Conservation (phyloP, 257 asterid genomes). For the Rubia yunnanensis region DNA sequence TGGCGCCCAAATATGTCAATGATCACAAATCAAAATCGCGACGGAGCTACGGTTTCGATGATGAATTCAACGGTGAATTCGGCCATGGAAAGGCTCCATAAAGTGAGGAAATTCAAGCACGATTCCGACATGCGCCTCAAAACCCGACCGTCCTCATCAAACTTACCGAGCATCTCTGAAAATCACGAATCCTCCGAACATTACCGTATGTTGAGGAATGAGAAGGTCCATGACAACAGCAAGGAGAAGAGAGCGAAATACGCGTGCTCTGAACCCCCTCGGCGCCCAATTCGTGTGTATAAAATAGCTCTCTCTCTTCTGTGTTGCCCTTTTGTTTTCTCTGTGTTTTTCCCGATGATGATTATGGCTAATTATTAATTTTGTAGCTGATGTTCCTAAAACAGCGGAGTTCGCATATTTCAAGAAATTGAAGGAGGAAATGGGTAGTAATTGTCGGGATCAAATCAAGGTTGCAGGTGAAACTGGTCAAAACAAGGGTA, state of each 20-base stretch:
- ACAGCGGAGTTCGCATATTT: conserved; percentile 80
- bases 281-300: conserved; percentile 13
- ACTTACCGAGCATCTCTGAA: conserved; percentile 17
- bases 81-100: conserved; percentile 1
- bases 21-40: background rate
- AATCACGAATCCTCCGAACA: conserved; percentile 22
- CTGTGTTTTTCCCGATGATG: background rate
- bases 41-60: background rate
- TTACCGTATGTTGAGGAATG: conserved; percentile 17
- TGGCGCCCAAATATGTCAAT: conserved; percentile 16
- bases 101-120: conserved; percentile 30
- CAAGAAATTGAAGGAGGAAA: conserved; percentile 43
- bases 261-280: conserved; percentile 23
- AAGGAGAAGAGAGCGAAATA: conserved; percentile 50
- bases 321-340: background rate
- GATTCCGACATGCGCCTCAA: conserved; percentile 12
- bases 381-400: conserved; percentile 60
- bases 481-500: conserved; percentile 29
- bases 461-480: conserved; percentile 17
- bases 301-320: background rate
- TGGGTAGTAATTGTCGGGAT: conserved; percentile 17
- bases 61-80: background rate
- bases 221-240: conserved; percentile 24
- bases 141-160: conserved; percentile 11
- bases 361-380: background rate